phyloP scores from a whole-genome alignment of 2,329 filamentous ascomycete genomes.

The Fusarium keratoplasticum region DNA sequence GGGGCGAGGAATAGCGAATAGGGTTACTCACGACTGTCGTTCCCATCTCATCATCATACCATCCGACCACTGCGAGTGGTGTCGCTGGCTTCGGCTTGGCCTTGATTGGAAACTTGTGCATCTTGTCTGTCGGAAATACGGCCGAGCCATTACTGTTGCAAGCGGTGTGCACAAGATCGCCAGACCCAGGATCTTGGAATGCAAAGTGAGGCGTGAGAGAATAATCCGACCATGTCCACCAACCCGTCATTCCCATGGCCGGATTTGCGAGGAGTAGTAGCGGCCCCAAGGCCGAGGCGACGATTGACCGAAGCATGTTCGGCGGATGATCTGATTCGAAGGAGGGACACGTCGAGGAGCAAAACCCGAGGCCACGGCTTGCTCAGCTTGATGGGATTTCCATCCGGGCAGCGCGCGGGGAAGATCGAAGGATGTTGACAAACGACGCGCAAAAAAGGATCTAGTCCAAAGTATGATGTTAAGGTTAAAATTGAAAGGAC shows the following conservation, averaged over 20 bases:
- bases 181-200: constrained; percentile 35
- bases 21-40: constrained; percentile 23
- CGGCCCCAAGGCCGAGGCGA: constrained; percentile 11
- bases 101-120: constrained; percentile 28
- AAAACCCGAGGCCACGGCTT: background rate
- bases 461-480: background rate
- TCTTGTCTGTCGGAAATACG: constrained; percentile 21
- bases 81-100: constrained; percentile 18
- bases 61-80: constrained; percentile 17
- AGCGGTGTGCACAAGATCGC: constrained; percentile 31
- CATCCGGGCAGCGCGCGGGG: background rate
- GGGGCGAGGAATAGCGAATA: no score
- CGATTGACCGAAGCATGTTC: constrained; percentile 8
- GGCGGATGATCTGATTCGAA: background rate
- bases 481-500: background rate
- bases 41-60: constrained; percentile 29
- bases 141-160: constrained; percentile 34
- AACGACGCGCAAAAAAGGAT: background rate
- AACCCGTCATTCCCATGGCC: constrained; percentile 24
- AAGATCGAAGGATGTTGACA: background rate
- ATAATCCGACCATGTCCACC: constrained; percentile 32
- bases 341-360: background rate
- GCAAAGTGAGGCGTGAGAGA: constrained; percentile 34
- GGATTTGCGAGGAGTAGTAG: constrained; percentile 15
- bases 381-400: background rate